Base-by-base conservation (phyloP, 225 moss, liverwort and hornwort species). In the Pseudoscleropodium purum region DNA sequence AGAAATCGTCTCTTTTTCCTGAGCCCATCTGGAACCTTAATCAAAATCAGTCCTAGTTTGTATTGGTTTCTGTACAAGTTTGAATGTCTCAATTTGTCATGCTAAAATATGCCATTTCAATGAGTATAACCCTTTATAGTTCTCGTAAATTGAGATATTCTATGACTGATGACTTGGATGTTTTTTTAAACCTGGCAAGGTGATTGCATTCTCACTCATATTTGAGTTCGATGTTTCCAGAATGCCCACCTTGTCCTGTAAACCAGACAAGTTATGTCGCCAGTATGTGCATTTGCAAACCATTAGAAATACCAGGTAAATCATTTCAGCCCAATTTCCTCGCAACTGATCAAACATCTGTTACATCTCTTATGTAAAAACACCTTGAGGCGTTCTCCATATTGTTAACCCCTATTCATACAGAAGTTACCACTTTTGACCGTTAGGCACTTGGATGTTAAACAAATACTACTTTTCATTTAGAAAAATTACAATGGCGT, bases 211-310 rank as follows among this genome's bases (percentile, higher is more conserved):
- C 34, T 76, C 52, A 19, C 31, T 62, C 13, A 18, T n/a, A 18
- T 31, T 39, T 39, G 39, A 39, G 43, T 63, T 60, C 12, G 41
- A 45, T 63, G 82, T 45, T 81, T 45, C 63, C 63, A 92, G 92
- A 87, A 89, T 92, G 92, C 68, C 91, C 92, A 27, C 89, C 87
- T 36, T 92, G 92, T 89, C 92, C 92, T 77, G 13, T 5, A 70
- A 84, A 75, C 27, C 91, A 91, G 56, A 23, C 76, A 77, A 73
- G 51, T 47, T 76, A 75, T 16, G 85, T 89, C 41, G 12, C 81
- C 39, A 87, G 82, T 13, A 45, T 89, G 62, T 92, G 92, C 91
- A 91, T 85, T 26, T 92, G 92, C 82, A 57, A 36, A 81, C 91
- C 87, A 82, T 56, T 56, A 56, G 56, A 56, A 56, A 19, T 56